Evolutionary conservation across 257 asterid genomes (phyloP), one percentile per base, ranked within the genome.

Genomic region (Ligustrum vulgare): DNA sequence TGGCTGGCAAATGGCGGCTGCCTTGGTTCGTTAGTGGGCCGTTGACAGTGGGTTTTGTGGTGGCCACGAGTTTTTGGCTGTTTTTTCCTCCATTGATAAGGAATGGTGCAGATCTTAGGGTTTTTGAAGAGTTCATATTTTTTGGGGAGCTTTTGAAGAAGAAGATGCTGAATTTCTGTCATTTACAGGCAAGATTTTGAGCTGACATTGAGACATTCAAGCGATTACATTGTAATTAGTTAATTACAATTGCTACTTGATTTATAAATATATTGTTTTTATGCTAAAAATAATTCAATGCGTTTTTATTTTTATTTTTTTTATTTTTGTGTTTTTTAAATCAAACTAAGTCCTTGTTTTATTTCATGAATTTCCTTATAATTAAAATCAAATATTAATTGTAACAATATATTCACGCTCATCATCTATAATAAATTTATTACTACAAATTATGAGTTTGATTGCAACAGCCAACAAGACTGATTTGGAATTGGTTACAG

Each of bases 81-180:
- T 83, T 86, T 36, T 82, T 84, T 9, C 88, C 88, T 71, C 86
- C 86, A n/a, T 6, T 86, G 79, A 77, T 72, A 75, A 80, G 90
- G 85, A 79, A 58, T 58, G 82, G 84, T 16, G 84, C 80, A 15
- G 88, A 84, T 68, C 70, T 43, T 69, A 84, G 37, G 73, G 78
- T 80, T 13, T 45, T 79, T 35, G 72, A 62, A 1, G 90, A 86
- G 25, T 33, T 77, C 8, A n/a, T 66, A 4, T 70, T 16, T 25
- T 77, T 32, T 1, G 78, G 68, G 62, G 80, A 70, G 72, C 3
- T 78, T 25, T 54, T 79, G 69, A 47, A 49, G 74, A 80, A 47
- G 62, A 67, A 74, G 51, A 16, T 78, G 9, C 28, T 31, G 72
- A 58, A 41, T 2, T 0, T 54, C n/a, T 72, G 62, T 45, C 54